Conservation (phyloP, 2,329 filamentous ascomycete genomes). For the Akanthomyces lecanii region DNA sequence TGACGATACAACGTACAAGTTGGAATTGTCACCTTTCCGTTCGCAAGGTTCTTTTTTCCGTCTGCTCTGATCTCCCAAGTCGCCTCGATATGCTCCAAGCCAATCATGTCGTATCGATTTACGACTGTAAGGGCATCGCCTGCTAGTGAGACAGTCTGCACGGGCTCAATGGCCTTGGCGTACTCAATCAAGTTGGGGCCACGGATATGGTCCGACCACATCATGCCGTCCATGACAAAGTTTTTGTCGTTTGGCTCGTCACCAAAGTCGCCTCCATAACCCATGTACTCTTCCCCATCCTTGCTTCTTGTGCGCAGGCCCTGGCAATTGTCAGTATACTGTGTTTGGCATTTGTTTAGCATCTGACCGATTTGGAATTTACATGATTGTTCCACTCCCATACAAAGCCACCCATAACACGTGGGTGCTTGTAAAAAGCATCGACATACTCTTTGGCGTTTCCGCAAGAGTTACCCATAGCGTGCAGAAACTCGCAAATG, state of each 20-base stretch:
- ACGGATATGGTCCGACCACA: conserved; percentile 43
- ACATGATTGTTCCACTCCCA: conserved; percentile 64
- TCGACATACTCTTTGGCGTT: conserved; percentile 64
- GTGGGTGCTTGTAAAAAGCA: conserved; percentile 51
- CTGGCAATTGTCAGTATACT: conserved; percentile 21
- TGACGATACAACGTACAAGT: conserved; percentile 28
- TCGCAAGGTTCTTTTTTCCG: conserved; percentile 30
- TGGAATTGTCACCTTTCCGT: conserved; percentile 38
- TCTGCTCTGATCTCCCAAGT: conserved; percentile 40
- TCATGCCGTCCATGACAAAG: conserved; percentile 55
- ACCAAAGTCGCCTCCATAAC: conserved; percentile 59
- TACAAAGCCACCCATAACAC: conserved; percentile 58
- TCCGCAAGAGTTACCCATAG: conserved; percentile 71
- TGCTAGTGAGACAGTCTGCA: conserved; percentile 45
- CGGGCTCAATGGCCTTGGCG: conserved; percentile 56
- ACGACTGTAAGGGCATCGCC: conserved; percentile 41
- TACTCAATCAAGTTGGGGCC: conserved; percentile 51
- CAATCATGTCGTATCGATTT: conserved; percentile 53
- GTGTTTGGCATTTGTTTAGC: no score
- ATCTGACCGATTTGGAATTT: conserved; percentile 10
- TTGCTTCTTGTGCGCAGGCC: conserved; percentile 41
- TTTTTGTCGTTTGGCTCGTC: conserved; percentile 56
- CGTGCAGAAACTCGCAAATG: conserved; percentile 52
- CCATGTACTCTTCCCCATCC: conserved; percentile 46
- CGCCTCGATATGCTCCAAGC: conserved; percentile 46